A percentile compares a stretch with the other conserved stretches of the same genome.
These are phyloP conservation scores for Pisolithus orientalis DNA, from an alignment of 768 basidiomycete species.

Conservation along the genomic window DNA sequence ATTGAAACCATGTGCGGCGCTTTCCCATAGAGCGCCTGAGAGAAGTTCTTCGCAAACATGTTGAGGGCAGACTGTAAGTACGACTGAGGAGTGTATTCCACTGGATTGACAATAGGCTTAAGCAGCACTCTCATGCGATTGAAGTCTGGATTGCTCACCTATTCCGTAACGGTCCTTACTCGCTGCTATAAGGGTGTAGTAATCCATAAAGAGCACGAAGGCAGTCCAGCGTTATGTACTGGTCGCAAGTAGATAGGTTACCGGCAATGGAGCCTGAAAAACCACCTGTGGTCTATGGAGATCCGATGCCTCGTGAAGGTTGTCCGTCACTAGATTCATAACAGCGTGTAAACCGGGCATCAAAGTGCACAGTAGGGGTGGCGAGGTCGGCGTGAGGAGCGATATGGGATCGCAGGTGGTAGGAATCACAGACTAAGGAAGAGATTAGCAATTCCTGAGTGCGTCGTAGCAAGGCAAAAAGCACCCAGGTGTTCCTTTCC, in stretches of 20 bases:
- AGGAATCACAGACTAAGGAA: slow-evolving; percentile 25
- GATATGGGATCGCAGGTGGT: slow-evolving; percentile 27
- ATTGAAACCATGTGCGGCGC: slow-evolving; percentile 27
- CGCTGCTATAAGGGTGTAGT: slow-evolving; percentile 17
- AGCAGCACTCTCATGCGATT: no score
- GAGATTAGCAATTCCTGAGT: background rate
- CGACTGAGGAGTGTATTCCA: background rate
- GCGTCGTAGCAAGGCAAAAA: slow-evolving; percentile 9
- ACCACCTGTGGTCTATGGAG: slow-evolving; percentile 12
- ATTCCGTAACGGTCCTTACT: no score
- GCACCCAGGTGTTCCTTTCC: slow-evolving; percentile 23
- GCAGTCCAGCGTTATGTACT: slow-evolving; percentile 26
- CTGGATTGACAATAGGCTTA: no score
- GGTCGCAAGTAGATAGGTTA: slow-evolving; percentile 16
- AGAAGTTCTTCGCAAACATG: slow-evolving; percentile 21
- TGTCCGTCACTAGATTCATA: slow-evolving; percentile 1
- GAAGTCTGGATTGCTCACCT: no score
- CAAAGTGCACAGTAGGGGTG: slow-evolving; percentile 29
- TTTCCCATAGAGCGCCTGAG: slow-evolving; percentile 15
- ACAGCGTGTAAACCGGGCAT: slow-evolving; percentile 16
- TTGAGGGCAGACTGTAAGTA: slow-evolving; percentile 25
- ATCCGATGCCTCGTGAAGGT: slow-evolving; percentile 11
- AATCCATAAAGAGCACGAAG: slow-evolving; percentile 22
- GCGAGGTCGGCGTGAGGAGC: slow-evolving; percentile 29
- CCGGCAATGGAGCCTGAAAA: slow-evolving; percentile 7